phyloP scores from a whole-genome alignment of 1,139 yeast species.

The Entelexis sorbosivorans region DNA sequence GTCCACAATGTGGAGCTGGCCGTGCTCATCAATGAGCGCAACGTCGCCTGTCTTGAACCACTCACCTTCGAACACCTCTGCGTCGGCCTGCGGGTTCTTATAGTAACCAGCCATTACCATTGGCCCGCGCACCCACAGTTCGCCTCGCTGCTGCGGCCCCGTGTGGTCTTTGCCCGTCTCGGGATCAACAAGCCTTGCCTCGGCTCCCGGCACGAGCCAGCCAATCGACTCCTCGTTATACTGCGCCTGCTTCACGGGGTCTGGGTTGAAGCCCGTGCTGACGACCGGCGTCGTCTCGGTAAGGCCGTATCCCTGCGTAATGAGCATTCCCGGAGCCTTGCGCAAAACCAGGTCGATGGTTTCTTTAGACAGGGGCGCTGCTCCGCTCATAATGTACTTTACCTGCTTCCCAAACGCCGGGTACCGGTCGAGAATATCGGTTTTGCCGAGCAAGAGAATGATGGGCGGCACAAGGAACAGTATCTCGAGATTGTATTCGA shows the following conservation, averaged over 20 bases:
- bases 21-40: constrained; percentile 44
- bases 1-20: constrained; percentile 54
- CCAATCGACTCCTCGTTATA: constrained; percentile 25
- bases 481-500: constrained; percentile 26
- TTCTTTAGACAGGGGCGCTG: constrained; percentile 32
- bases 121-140: constrained; percentile 59
- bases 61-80: constrained; percentile 44
- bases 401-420: constrained; percentile 25
- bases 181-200: constrained; percentile 26
- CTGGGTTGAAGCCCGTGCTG: constrained; percentile 19
- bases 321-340: constrained; percentile 21
- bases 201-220: constrained; percentile 26
- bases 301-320: constrained; percentile 64
- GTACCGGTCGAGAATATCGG: constrained; percentile 28
- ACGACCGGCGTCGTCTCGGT: constrained; percentile 39
- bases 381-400: constrained; percentile 29
- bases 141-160: constrained; percentile 36
- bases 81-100: constrained; percentile 46
- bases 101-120: constrained; percentile 54
- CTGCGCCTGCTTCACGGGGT: constrained; percentile 10
- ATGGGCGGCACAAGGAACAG: constrained; percentile 34
- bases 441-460: constrained; percentile 32
- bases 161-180: constrained; percentile 29
- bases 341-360: constrained; percentile 25
- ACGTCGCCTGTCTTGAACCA: constrained; percentile 79